phyloP scores from a whole-genome alignment of 2,329 filamentous ascomycete species.

The Nothopassalora personata region DNA sequence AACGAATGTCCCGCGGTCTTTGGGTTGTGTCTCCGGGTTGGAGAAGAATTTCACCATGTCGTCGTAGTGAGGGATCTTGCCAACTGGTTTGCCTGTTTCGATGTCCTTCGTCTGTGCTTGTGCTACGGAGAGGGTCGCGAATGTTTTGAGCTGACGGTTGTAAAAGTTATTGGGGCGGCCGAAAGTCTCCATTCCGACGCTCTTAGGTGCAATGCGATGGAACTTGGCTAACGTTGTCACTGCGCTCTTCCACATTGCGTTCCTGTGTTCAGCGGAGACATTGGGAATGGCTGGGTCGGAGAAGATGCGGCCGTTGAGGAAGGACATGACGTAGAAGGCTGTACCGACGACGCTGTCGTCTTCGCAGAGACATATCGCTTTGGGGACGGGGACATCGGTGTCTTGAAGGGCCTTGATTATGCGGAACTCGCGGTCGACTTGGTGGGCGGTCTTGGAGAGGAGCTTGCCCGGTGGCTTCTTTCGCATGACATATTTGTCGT shows the following conservation, averaged over 20 bases:
- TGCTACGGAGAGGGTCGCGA: constrained; percentile 68
- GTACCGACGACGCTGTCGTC: constrained; percentile 76
- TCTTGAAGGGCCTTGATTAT: constrained; percentile 75
- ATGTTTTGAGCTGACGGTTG: constrained; percentile 76
- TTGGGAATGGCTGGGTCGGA: constrained; percentile 79
- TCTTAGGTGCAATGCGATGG: constrained; percentile 64
- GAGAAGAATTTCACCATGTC: constrained; percentile 75
- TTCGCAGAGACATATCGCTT: constrained; percentile 78
- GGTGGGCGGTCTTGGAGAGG: constrained; percentile 87
- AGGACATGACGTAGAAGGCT: constrained; percentile 96
- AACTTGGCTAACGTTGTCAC: constrained; percentile 78
- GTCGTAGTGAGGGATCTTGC: constrained; percentile 75
- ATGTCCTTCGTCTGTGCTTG: constrained; percentile 72
- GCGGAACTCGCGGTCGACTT: constrained; percentile 91
- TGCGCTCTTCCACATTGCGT: constrained; percentile 79
- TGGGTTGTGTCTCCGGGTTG: constrained; percentile 63
- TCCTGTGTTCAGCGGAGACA: constrained; percentile 62
- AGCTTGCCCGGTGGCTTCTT: constrained; percentile 97
- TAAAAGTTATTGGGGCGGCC: constrained; percentile 77
- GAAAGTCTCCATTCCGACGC: constrained; percentile 65
- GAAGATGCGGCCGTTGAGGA: constrained; percentile 87
- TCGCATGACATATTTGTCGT: constrained; percentile 76
- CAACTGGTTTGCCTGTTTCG: constrained; percentile 71
- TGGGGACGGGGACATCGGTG: constrained; percentile 82
- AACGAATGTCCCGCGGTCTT: constrained; percentile 71